A percentile compares a stretch with the other conserved stretches of the same genome.
These are phyloP conservation scores for Scheffersomyces cryptocercus DNA, from an alignment of 1,139 yeast genomes.

Conservation along the genomic window DNA sequence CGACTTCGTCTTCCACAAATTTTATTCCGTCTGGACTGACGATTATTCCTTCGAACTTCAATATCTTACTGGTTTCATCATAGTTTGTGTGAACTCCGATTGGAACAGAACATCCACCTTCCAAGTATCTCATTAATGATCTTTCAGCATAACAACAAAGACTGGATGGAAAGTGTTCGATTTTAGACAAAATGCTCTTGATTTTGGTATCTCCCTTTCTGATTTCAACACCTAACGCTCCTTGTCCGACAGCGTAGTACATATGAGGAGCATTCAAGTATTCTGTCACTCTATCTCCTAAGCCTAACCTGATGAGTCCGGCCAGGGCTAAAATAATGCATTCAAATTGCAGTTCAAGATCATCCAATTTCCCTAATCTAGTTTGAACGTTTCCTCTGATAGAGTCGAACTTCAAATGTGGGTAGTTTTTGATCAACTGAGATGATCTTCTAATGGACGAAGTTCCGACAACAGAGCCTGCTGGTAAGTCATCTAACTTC, in stretches of 20 bases:
- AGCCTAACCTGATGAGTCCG: constrained; percentile 74
- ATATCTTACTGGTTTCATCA: constrained; percentile 40
- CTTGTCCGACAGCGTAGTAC: constrained; percentile 98
- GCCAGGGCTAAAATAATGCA: constrained; percentile 93
- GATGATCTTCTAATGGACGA: constrained; percentile 94
- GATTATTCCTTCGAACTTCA: constrained; percentile 69
- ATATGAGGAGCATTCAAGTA: constrained; percentile 75
- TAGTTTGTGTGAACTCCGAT: constrained; percentile 80
- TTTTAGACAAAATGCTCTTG: constrained; percentile 56
- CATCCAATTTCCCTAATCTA: constrained; percentile 75
- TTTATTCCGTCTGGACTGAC: constrained; percentile 82
- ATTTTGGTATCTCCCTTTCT: constrained; percentile 65
- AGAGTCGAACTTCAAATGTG: constrained; percentile 56
- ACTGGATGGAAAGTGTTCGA: constrained; percentile 69
- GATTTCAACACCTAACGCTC: constrained; percentile 92
- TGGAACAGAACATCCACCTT: constrained; percentile 98
- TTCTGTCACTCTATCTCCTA: constrained; percentile 71
- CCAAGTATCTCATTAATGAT: constrained; percentile 79
- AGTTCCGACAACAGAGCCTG: constrained; percentile 87
- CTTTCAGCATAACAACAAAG: constrained; percentile 90
- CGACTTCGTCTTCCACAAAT: constrained; percentile 57
- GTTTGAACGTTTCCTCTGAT: constrained; percentile 90
- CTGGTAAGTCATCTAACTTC: constrained; percentile 71
- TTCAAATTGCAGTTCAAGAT: constrained; percentile 51
- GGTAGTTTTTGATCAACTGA: constrained; percentile 43